Percentiles rank a stretch among this genome's conserved stretches.
phyloP scores from a whole-genome alignment of 2,329 filamentous ascomycete genomes.

The Diplodia intermedia region DNA sequence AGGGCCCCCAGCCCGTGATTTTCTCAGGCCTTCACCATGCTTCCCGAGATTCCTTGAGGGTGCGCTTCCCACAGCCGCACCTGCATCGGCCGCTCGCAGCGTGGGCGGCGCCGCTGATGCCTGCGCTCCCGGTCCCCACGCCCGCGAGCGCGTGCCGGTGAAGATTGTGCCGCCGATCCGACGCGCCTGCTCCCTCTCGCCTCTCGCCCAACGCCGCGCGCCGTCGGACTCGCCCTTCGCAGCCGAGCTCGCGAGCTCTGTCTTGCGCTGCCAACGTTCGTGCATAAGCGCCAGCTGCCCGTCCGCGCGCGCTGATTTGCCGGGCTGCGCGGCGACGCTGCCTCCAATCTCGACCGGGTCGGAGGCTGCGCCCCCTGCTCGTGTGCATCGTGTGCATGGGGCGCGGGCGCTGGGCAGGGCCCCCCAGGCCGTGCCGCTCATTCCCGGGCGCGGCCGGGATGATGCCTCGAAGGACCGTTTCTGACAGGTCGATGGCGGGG shows the following conservation, averaged over 20 bases:
- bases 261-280: conserved; percentile 19
- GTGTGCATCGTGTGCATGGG: conserved; percentile 21
- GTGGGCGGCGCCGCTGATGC: conserved; percentile 21
- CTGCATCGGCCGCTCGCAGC: conserved; percentile 18
- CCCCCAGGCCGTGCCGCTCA: conserved; percentile 22
- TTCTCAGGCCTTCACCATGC: conserved; percentile 34
- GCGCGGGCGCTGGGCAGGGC: neutral
- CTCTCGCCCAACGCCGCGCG: neutral
- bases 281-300: conserved; percentile 32
- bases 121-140: conserved; percentile 25
- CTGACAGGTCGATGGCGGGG: conserved; percentile 34
- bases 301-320: conserved; percentile 28
- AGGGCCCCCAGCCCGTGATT: conserved; percentile 30
- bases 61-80: conserved; percentile 29
- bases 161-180: conserved; percentile 34
- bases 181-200: neutral
- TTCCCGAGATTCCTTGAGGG: conserved; percentile 36
- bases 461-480: conserved; percentile 32
- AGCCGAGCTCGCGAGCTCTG: conserved; percentile 17
- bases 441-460: conserved; percentile 29
- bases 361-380: conserved; percentile 32
- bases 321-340: conserved; percentile 24
- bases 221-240: neutral
- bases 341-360: conserved; percentile 29
- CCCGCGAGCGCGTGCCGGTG: conserved; percentile 19